Percentiles rank a stretch among this genome's conserved stretches.
Conservation (phyloP, 164 flowering plant species). For the Pachysandra terminalis region DNA sequence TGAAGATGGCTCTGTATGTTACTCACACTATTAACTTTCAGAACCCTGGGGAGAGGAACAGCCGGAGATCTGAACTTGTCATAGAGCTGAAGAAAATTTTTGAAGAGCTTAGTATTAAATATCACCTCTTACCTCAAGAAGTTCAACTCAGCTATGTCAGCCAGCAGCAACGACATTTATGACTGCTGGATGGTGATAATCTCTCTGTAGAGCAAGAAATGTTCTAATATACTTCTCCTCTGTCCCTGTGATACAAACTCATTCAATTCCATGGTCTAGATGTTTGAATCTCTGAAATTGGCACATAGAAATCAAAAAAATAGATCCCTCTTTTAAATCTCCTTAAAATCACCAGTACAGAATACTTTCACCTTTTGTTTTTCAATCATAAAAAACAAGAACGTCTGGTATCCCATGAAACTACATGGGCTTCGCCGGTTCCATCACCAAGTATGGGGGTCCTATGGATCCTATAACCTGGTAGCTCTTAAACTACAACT, state of each 20-base stretch:
- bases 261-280: background rate
- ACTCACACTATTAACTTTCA: conserved; percentile 84
- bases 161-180: conserved; percentile 19
- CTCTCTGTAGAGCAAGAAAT: background rate
- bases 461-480: background rate
- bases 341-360: background rate
- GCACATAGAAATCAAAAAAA: background rate
- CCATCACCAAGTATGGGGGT: background rate
- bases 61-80: conserved; percentile 60
- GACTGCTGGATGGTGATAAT: background rate
- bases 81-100: conserved; percentile 68
- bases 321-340: background rate
- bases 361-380: too few relatives aligned
- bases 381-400: too few relatives aligned
- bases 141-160: conserved; percentile 49
- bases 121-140: conserved; percentile 78
- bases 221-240: background rate
- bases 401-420: too few relatives aligned
- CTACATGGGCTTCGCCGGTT: background rate
- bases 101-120: conserved; percentile 60
- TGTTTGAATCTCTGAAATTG: background rate
- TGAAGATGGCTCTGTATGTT: conserved; percentile 63
- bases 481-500: background rate
- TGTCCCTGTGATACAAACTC: background rate
- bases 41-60: conserved; percentile 51